Evolutionary conservation across 1,284 basidiomycete species (phyloP), one percentile per base, ranked within the genome.

Genomic region (Melampsora larici-populina): DNA sequence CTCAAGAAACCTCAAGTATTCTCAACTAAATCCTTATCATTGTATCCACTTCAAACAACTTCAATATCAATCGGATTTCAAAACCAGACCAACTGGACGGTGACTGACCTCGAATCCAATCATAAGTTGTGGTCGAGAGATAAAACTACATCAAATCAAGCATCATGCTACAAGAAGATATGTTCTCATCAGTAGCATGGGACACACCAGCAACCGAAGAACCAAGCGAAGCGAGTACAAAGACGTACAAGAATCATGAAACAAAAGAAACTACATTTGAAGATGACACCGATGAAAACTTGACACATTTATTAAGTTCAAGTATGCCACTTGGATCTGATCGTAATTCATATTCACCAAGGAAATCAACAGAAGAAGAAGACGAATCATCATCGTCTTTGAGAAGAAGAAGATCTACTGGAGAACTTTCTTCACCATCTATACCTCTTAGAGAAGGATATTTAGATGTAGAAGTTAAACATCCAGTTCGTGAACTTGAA

Each of bases 401-500:
- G 55, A 58, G n/a, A n/a, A 58, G 46, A 36, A 31, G 21, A 49
- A 67, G 79, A 33, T 55, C 64, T 26, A 55, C 48, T 26, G 36
- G 63, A 33, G 63, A 65, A 26, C 55, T 76, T 73, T n/a, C 29
- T 40, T 0, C 62, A 74, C 8, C 73, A 76, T 0, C 60, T 78
- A 18, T 13, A 40, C 36, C 58, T 7, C n/a, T 29, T 29, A 83
- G 83, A 82, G 76, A 81, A 6, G 82, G 83, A 26, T 81, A 80
- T 49, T 79, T 84, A 43, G 79, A 82, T 70, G 91, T 94, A 18
- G 87, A 88, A 74, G 93, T 99, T 79, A 89, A 90, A 82, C 95
- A 98, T 82, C 94, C 95, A 31, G 89, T 94, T 79, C 97, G 97
- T 84, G 96, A 98, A 85, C 88, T 97, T 67, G 91, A 94, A 79